Evolutionary conservation across 495 filamentous ascomycete genomes (phyloP), one percentile per base, ranked within the genome.

Genomic region (Xylaria acuta): DNA sequence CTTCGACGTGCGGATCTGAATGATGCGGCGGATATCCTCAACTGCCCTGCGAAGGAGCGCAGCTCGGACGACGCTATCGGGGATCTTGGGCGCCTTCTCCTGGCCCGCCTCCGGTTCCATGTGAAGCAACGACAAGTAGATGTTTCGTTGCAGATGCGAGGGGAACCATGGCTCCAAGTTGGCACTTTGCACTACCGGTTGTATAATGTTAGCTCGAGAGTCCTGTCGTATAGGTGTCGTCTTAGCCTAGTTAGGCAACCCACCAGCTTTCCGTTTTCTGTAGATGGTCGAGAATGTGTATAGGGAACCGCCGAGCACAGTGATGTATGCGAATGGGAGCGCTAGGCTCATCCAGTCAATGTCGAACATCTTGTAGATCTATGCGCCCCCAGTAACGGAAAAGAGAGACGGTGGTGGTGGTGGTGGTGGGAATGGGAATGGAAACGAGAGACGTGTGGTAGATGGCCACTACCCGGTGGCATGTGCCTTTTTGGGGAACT

Each of bases 161-260:
- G 89, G 89, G 82, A 98, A 98, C 95, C 95, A 99, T 79, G 95
- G 93, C 73, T 90, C 93, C 53, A 98, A 87, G 70, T 92, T 91
- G 41, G 92, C 90, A 71, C 92, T 90, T 83, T 93, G 89, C 72
- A 86, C 92, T 93, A 72, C 73, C 75, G 49, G 53, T 22, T 20
- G 59, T 64, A 81, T 65, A 79, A 74, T 69, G 25, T 70, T 41
- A 36, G 59, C 63, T 32, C 27, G 34, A 5, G 22, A 25, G 58
- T 71, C 53, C 49, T 18, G 16, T 41, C 32, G 40, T 20, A 59
- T 34, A 18, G 27, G 18, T n/a, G 22, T 36, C 41, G 62, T 30
- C n/a, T 25, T 41, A 36, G 36, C 32, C 43, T 64, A 56, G 22
- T 16, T 40, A 3, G n/a, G 49, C 11, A 41, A 73, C 92, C 69